Conservation (phyloP, 2,329 filamentous ascomycete species). For the Pyricularia pennisetigena region DNA sequence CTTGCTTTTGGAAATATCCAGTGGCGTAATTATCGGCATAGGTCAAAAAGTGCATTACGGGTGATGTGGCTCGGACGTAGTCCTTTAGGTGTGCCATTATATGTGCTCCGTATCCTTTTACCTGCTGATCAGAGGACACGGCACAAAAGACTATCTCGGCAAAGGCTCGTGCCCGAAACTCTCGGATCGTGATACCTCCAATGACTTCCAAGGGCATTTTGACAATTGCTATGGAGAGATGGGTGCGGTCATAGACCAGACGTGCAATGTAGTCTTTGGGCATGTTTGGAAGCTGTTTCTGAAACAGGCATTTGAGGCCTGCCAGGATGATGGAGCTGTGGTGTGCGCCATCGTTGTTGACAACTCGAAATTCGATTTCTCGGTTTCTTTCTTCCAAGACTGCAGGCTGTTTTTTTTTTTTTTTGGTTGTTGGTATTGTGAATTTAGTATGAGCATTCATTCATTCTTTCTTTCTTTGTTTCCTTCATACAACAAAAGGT, state of each 20-base stretch:
- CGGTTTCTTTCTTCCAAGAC: slow-evolving; percentile 63
- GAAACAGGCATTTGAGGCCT: slow-evolving; percentile 70
- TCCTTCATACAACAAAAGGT: too few relatives aligned
- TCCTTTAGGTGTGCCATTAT: slow-evolving; percentile 70
- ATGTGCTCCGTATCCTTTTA: slow-evolving; percentile 70
- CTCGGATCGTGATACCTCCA: slow-evolving; percentile 65
- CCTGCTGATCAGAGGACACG: slow-evolving; percentile 68
- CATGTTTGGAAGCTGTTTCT: slow-evolving; percentile 73
- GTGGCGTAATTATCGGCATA: slow-evolving; percentile 75
- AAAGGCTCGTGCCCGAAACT: slow-evolving; percentile 61
- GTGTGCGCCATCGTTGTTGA: slow-evolving; percentile 61
- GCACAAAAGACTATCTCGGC: slow-evolving; percentile 74
- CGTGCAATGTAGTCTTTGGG: slow-evolving; percentile 71
- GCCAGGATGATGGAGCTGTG: slow-evolving; percentile 66
- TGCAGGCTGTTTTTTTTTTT: slow-evolving; percentile 41
- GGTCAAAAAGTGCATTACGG: slow-evolving; percentile 70
- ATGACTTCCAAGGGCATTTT: slow-evolving; percentile 61
- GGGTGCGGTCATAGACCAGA: slow-evolving; percentile 65
- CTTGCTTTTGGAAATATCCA: slow-evolving; percentile 72
- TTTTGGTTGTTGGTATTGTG: neutral
- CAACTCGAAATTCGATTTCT: slow-evolving; percentile 66
- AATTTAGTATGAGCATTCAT: neutral
- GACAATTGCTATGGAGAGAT: slow-evolving; percentile 66
- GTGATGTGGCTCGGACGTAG: slow-evolving; percentile 66
- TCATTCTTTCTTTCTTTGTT: too few relatives aligned